Base-by-base conservation (phyloP, 2,329 filamentous ascomycete genomes). In the Ceratocystiopsis brevicomis region DNA sequence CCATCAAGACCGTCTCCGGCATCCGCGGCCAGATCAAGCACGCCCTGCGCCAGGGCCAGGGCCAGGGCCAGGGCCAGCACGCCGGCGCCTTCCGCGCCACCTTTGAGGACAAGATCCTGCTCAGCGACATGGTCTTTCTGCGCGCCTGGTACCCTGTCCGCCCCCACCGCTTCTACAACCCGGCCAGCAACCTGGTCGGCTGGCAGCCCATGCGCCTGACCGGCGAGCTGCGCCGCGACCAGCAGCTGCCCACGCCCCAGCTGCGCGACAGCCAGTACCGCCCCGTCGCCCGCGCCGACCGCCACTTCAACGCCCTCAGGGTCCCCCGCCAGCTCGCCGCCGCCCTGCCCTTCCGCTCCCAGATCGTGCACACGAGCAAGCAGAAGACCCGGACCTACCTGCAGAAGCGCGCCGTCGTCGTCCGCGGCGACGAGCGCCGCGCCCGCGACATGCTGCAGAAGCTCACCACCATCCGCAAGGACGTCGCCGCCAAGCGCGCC, bases 101-200 rank as follows among this genome's bases (percentile, higher is more conserved):
- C 0, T 98, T 98, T 53, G 90, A 98, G 61, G 90, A 98, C 71
- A 98, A 96, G 66, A 84, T 98, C 48, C 70, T 98, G 42, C 86
- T 94, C 73, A 85, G 78, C 59, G 90, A 98, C 58, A 92, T 98
- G 51, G 82, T 96, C 48, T 96, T 98, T 67, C 64, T 98, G 36
- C 76, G 90, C 40, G 88, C 90, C 15, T 98, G 92, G 92, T 96
- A 92, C 61, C 85, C 90, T 11, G 78, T 98, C 60, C 86, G 86
- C 56, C 90, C 90, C 2, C 86, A 86, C 60, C 79, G 87, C 46
- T 98, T 94, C 72, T 95, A 95, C 68, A 95, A 96, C 61, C 83
- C 86, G 1, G 87, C 92, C 44, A 90, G 85, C 46, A 94, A 98
- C 61, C 73, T 96, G 36, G 71, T 96, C 47, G 84, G 82, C 48